A percentile compares a stretch with the other conserved stretches of the same genome.
Evolutionary conservation across 2,329 filamentous ascomycete genomes (phyloP).

Genomic region (Emmonsiellopsis sp.): DNA sequence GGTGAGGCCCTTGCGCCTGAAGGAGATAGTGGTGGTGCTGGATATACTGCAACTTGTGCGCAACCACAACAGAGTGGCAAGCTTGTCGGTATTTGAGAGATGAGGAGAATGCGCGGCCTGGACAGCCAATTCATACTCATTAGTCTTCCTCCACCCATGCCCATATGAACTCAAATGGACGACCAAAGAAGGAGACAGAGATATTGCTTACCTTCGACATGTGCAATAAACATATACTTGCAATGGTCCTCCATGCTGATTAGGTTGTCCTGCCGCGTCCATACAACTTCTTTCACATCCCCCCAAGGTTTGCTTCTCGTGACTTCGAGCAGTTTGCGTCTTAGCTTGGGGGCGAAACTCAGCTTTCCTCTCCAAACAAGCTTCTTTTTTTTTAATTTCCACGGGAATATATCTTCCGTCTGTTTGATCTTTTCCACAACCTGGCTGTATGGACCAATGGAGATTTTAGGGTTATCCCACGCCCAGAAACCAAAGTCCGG

Average conservation of each 20-base stretch:
- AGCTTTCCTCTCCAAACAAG: slow-evolving; percentile 42
- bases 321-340: slow-evolving; percentile 30
- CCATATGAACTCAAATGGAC: neutral
- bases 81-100: slow-evolving; percentile 43
- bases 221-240: slow-evolving; percentile 43
- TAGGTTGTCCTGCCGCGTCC: slow-evolving; percentile 32
- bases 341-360: slow-evolving; percentile 32
- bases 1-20: slow-evolving; percentile 31
- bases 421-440: slow-evolving; percentile 17
- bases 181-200: neutral
- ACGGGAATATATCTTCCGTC: slow-evolving; percentile 17
- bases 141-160: neutral
- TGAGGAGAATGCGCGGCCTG: slow-evolving; percentile 38
- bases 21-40: slow-evolving; percentile 40
- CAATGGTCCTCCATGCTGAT: slow-evolving; percentile 44
- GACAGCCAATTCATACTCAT: neutral
- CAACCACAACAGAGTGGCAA: slow-evolving; percentile 39
- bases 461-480: slow-evolving; percentile 32
- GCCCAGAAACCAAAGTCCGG: slow-evolving; percentile 45
- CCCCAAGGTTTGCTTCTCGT: slow-evolving; percentile 36
- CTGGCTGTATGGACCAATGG: slow-evolving; percentile 27
- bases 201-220: slow-evolving; percentile 38
- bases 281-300: slow-evolving; percentile 35
- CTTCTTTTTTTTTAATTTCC: slow-evolving; percentile 30
- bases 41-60: slow-evolving; percentile 39